Conservation (phyloP, 306 rosid species). For the Alnus glutinosa region DNA sequence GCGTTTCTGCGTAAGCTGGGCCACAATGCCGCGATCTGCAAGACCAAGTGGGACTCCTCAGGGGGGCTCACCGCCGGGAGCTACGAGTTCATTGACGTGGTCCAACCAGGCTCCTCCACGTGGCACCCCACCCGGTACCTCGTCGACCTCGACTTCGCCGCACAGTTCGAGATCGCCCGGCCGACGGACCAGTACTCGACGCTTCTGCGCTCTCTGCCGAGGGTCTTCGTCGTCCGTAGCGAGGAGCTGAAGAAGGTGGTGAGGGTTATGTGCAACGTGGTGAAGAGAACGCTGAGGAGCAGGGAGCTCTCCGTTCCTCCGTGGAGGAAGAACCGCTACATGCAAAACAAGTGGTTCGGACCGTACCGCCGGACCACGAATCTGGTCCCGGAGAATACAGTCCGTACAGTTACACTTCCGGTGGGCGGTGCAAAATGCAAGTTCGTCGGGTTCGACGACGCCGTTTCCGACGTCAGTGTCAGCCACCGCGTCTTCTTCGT, state of each 20-base stretch:
- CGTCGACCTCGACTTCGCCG: conserved; percentile 56
- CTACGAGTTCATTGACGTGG: conserved; percentile 75
- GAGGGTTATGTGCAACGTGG: conserved; percentile 44
- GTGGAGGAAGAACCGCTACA: conserved; percentile 79
- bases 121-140: conserved; percentile 46
- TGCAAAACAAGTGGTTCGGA: conserved; percentile 81
- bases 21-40: conserved; percentile 82
- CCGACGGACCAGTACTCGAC: conserved; percentile 48
- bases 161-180: conserved; percentile 63
- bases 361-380: conserved; percentile 59
- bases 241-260: conserved; percentile 67
- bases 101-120: conserved; percentile 25
- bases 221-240: conserved; percentile 45
- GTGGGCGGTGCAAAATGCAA: conserved; percentile 37
- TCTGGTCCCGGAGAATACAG: conserved; percentile 41
- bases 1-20: conserved; percentile 52
- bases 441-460: conserved; percentile 58
- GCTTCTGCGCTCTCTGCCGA: conserved; percentile 45
- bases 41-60: conserved; percentile 64
- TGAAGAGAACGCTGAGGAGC: conserved; percentile 56
- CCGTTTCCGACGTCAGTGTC: conserved; percentile 23
- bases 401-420: too few relatives aligned
- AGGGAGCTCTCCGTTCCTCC: conserved; percentile 64
- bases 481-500: conserved; percentile 28
- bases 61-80: conserved; percentile 47